A percentile compares a stretch with the other conserved stretches of the same genome.
Evolutionary conservation across 1,284 basidiomycete genomes (phyloP).

Genomic region (Quambalaria eucalypti): DNA sequence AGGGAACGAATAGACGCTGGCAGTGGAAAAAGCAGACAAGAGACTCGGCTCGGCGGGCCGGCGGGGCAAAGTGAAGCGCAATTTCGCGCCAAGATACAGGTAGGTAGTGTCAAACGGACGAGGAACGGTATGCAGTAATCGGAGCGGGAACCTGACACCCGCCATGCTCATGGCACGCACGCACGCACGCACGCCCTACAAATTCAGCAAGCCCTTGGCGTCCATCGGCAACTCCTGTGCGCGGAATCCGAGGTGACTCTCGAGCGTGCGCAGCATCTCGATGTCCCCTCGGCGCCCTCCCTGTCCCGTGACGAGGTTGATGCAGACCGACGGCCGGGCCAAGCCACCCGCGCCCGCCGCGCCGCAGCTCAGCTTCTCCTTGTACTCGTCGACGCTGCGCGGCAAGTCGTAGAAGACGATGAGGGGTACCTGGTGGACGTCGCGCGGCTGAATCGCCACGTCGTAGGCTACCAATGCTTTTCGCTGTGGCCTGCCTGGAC

Average conservation of each 20-base stretch:
- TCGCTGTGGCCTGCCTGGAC: slow-evolving; percentile 29
- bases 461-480: slow-evolving; percentile 79
- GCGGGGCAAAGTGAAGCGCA: no score
- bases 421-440: slow-evolving; percentile 77
- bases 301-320: slow-evolving; percentile 92
- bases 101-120: no score
- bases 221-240: slow-evolving; percentile 22
- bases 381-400: slow-evolving; percentile 89
- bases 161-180: no score
- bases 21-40: no score
- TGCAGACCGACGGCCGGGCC: slow-evolving; percentile 72
- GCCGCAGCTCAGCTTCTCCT: slow-evolving; percentile 55
- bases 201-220: neutral
- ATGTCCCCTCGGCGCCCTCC: slow-evolving; percentile 61
- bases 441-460: slow-evolving; percentile 75
- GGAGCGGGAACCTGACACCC: no score
- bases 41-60: no score
- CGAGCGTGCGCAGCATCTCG: slow-evolving; percentile 92
- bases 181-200: no score
- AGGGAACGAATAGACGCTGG: no score
- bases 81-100: no score
- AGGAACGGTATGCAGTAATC: no score
- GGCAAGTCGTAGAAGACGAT: slow-evolving; percentile 76
- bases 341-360: slow-evolving; percentile 71
- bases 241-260: slow-evolving; percentile 56